phyloP scores from a whole-genome alignment of 2,329 filamentous ascomycete species.

The Fusarium chuoi region DNA sequence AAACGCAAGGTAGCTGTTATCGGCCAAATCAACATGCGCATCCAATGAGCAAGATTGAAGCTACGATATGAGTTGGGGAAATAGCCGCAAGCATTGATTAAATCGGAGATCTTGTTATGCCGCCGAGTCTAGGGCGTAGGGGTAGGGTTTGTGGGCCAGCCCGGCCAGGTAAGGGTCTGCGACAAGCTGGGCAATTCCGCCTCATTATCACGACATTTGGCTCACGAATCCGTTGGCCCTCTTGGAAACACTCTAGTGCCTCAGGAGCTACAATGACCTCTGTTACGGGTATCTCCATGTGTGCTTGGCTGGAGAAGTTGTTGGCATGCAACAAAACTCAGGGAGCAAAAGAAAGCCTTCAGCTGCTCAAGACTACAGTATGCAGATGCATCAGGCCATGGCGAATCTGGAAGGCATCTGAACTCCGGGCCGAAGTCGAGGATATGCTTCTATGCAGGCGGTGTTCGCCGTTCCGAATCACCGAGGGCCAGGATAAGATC shows the following conservation, averaged over 20 bases:
- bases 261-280: conserved; percentile 5
- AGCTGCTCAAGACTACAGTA: neutral
- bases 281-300: neutral
- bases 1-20: conserved; percentile 19
- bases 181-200: conserved; percentile 19
- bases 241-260: conserved; percentile 15
- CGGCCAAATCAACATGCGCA: conserved; percentile 13
- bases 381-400: conserved; percentile 7
- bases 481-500: conserved; percentile 47
- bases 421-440: conserved; percentile 33
- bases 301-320: neutral
- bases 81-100: conserved; percentile 11
- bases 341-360: neutral
- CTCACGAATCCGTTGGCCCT: conserved; percentile 6
- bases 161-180: conserved; percentile 5
- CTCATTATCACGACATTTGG: neutral
- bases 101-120: conserved; percentile 21
- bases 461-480: conserved; percentile 48
- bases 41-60: conserved; percentile 5
- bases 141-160: conserved; percentile 12
- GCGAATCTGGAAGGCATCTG: conserved; percentile 28
- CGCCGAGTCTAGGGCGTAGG: conserved; percentile 25
- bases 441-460: conserved; percentile 30
- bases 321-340: neutral
- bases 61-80: conserved; percentile 8